Evolutionary conservation across 1,139 yeast genomes (phyloP).

Genomic region (Suhomyces coccinellae): DNA sequence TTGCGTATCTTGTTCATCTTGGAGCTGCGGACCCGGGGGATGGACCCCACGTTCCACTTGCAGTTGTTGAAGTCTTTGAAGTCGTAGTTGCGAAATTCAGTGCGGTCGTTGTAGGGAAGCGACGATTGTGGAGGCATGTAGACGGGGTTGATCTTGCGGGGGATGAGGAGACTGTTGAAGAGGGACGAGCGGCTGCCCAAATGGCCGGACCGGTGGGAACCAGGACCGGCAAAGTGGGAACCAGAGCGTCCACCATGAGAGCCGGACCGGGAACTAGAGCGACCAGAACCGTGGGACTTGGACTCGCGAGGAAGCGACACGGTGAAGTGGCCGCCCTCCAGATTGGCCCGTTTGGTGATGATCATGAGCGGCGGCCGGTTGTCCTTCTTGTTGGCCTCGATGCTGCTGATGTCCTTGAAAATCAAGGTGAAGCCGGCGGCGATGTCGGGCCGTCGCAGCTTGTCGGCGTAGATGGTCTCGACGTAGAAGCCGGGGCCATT

Average conservation of each 20-base stretch:
- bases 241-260: conserved; percentile 1
- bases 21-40: conserved; percentile 35
- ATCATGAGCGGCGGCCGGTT: conserved; percentile 30
- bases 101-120: neutral
- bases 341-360: conserved; percentile 27
- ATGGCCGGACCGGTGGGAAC: conserved; percentile 5
- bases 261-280: neutral
- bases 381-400: conserved; percentile 21
- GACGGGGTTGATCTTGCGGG: conserved; percentile 25
- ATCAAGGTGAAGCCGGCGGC: conserved; percentile 32
- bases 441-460: conserved; percentile 12
- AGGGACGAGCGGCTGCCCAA: conserved; percentile 9
- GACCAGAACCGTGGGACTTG: neutral
- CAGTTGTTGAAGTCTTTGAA: conserved; percentile 25
- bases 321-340: conserved; percentile 35
- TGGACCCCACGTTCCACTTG: conserved; percentile 50
- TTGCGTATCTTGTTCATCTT: conserved; percentile 15
- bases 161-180: conserved; percentile 32
- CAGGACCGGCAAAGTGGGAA: conserved; percentile 9
- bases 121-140: conserved; percentile 23
- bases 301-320: conserved; percentile 22
- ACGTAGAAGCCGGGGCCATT: conserved; percentile 59
- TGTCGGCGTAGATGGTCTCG: conserved; percentile 30
- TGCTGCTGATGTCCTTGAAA: conserved; percentile 33
- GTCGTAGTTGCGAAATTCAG: neutral